Evolutionary conservation across 148 eudicot genomes (phyloP), one percentile per base, ranked within the genome.

Genomic region (Salicornia ramosissima): DNA sequence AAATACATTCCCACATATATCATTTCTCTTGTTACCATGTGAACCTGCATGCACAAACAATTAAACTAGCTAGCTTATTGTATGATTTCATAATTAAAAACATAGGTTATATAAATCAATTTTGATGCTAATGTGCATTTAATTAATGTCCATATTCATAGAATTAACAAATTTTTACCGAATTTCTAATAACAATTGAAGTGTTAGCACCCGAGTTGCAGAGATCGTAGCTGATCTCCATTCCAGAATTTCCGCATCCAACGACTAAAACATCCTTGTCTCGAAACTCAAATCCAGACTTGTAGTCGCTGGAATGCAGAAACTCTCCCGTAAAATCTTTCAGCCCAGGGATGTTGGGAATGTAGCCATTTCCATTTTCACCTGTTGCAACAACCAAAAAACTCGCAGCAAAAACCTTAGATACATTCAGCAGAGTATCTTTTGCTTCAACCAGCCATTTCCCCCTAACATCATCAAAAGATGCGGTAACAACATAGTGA

Each of bases 221-320:
- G 15, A 84, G 67, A 71, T 84, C 85, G 24, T 68, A 70, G 25
- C 67, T 51, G 51, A 82, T 84, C 74, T 84, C 85, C 85, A 84
- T 84, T 13, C 88, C 85, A 0, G 88, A 84, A 36, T 84, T 84
- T 21, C 88, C 88, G 51, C 78, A 75, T 0, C 83, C 87, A 54
- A 84, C 83, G 14, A 84, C 85, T 47, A 84, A 66, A 11, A 84
- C 87, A 25, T 65, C 26, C 24, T 77, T 67, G 2, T 49, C 57
- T 0, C 46, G 45, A 49, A 56, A 84, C 43, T 30, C 33, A 0
- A 12, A 0, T 0, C 80, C 83, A 39, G 79, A 79, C 74, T 82
- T 84, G 52, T 71, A 84, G 8, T 78, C 67, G 28, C 50, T 79
- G 21, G 88, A 84, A 31, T 84, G 88, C 2, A 82, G 5, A 4